Conservation (phyloP, 2,329 filamentous ascomycete genomes). For the Colletotrichum orbiculare region DNA sequence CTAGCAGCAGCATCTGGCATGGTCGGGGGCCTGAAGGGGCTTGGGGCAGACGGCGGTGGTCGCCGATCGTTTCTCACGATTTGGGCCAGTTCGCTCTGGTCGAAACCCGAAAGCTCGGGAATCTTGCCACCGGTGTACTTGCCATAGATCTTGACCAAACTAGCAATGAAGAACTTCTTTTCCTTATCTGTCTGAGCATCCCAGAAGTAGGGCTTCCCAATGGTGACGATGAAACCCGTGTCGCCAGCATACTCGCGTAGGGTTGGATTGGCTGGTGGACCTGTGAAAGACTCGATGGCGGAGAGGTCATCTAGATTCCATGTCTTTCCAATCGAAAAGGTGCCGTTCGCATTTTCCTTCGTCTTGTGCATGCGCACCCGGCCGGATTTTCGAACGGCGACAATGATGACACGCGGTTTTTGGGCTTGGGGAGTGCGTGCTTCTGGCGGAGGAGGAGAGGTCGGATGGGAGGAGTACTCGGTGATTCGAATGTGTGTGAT, state of each 20-base stretch:
- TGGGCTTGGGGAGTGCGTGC: conserved; percentile 77
- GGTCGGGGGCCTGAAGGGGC: conserved; percentile 24
- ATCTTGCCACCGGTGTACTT: conserved; percentile 93
- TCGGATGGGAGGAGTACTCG: conserved; percentile 87
- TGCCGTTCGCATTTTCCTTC: conserved; percentile 91
- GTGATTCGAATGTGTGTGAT: conserved; percentile 95
- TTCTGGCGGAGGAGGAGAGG: conserved; percentile 84
- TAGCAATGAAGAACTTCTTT: conserved; percentile 98
- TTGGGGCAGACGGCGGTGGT: conserved; percentile 42
- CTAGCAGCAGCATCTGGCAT: conserved; percentile 34
- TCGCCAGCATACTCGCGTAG: conserved; percentile 82
- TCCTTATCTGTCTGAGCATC: conserved; percentile 92
- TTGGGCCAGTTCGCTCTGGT: conserved; percentile 79
- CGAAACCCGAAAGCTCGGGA: conserved; percentile 86
- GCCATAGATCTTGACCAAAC: conserved; percentile 93
- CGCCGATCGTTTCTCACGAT: conserved; percentile 71
- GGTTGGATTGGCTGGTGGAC: conserved; percentile 66
- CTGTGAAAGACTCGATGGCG: conserved; percentile 81
- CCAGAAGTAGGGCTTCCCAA: conserved; percentile 98
- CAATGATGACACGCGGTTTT: conserved; percentile 91
- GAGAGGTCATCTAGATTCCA: conserved; percentile 95
- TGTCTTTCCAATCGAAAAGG: conserved; percentile 97
- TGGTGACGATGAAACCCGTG: conserved; percentile 85
- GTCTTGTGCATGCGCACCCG: conserved; percentile 96
- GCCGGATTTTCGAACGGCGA: conserved; percentile 91